Base-by-base conservation (phyloP, 1,139 yeast genomes). In the Kurtzmaniella natalensis region DNA sequence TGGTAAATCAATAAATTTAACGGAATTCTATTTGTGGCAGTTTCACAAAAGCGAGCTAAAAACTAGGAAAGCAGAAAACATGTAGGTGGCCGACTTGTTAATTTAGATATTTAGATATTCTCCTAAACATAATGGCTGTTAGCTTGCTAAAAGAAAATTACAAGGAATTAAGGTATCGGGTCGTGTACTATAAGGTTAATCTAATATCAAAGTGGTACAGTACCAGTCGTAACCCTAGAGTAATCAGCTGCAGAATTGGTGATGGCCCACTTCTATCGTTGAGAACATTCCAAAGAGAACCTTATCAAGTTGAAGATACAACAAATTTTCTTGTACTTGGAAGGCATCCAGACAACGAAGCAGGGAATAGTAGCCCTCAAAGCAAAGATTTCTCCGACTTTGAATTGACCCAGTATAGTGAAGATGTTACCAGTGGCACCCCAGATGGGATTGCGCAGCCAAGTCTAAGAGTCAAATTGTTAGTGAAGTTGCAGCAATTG, bases 191-290 rank as follows among this genome's bases (percentile, higher is more conserved):
- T 11, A 52, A 54, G 32, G 58, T 70, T 17, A 65, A 62, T 32
- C 59, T 61, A 34, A 57, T 61, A 33, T 70, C 65, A 34, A 59
- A 59, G 44, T 69, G 64, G 54, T 71, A 72, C 47, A 65, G 61
- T 46, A 50, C 57, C 22, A 49, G 59, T 25, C 51, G 51, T 18
- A 61, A 64, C 38, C 69, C 70, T 1, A 46, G 61, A 17, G 59
- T 72, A 4, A 57, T 72, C 10, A 66, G 67, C 15, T 45, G 64
- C 11, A 63, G 61, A 40, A 56, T 66, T 31, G 56, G 57, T 20
- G 55, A 60, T 34, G 54, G 57, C 33, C 67, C 61, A 7, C 51
- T 73, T 18, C 46, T 66, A 7, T 65, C 78, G 5, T 55, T 70
- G 36, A 48, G 76, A 32, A 53, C 63, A 1, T 47, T 43, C 33